phyloP scores from a whole-genome alignment of 2,329 filamentous ascomycete species.

The Juglanconis oblonga region DNA sequence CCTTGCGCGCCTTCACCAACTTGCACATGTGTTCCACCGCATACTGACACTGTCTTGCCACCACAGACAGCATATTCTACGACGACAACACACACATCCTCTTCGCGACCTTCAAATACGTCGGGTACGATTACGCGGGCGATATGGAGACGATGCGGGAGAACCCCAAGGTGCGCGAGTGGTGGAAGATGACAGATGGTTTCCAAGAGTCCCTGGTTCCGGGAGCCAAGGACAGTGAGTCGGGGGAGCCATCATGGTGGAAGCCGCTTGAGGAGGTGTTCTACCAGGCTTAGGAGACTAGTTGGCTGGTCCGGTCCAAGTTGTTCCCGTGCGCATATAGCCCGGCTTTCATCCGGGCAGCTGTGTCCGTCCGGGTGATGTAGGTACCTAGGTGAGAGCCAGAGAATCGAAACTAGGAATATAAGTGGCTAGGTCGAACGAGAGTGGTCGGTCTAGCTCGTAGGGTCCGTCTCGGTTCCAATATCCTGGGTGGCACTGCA shows the following conservation, averaged over 20 bases:
- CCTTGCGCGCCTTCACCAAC: too few relatives aligned
- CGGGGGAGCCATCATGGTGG: slow-evolving; percentile 66
- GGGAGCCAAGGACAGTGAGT: slow-evolving; percentile 56
- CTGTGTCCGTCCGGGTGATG: not conserved
- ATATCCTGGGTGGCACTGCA: not conserved
- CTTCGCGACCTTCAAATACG: slow-evolving; percentile 76
- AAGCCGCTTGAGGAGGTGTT: slow-evolving; percentile 68
- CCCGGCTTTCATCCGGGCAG: not conserved
- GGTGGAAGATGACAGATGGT: slow-evolving; percentile 78
- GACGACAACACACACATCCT: slow-evolving; percentile 61
- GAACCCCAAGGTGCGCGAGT: slow-evolving; percentile 70
- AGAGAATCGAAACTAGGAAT: not conserved
- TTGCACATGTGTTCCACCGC: too few relatives aligned
- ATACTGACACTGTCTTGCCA: not conserved
- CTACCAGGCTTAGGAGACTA: slow-evolving; percentile 44
- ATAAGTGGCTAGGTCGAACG: not conserved
- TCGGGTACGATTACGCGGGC: slow-evolving; percentile 67
- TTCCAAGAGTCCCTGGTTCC: slow-evolving; percentile 67
- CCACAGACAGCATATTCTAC: slow-evolving; percentile 68
- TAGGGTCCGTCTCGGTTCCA: not conserved
- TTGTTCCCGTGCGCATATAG: not conserved
- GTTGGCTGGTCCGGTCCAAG: not conserved
- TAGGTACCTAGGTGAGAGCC: not conserved
- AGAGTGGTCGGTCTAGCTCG: not conserved
- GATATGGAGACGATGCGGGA: slow-evolving; percentile 76